phyloP scores from a whole-genome alignment of 73 alveolate species.

The Paraurostyla sp. region DNA sequence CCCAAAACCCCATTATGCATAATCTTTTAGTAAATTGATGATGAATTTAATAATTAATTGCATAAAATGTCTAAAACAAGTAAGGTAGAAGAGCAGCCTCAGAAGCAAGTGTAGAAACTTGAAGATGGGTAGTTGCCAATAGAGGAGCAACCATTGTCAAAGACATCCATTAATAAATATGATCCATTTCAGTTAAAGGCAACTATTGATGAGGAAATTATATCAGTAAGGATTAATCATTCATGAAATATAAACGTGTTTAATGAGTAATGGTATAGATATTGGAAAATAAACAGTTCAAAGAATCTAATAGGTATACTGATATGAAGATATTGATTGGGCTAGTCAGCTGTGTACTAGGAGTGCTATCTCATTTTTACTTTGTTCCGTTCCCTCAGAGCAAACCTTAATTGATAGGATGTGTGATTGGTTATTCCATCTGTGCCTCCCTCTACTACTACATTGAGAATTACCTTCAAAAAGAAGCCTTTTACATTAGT shows the following conservation, averaged over 20 bases:
- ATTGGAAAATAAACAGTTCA: slow-evolving; percentile 28
- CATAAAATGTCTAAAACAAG: too few species aligned
- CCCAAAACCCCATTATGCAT: too few species aligned
- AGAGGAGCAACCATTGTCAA: slow-evolving; percentile 13
- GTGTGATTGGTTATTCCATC: slow-evolving; percentile 40
- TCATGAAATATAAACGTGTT: not conserved
- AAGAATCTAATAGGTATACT: slow-evolving; percentile 2
- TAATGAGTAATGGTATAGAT: not conserved
- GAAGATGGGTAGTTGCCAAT: not conserved
- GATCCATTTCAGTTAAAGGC: slow-evolving; percentile 48
- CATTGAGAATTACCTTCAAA: slow-evolving; percentile 11
- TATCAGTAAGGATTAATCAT: not conserved
- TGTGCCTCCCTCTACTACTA: slow-evolving; percentile 31
- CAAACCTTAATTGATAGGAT: not conserved
- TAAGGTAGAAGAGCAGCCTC: too few species aligned
- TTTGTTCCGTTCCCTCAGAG: slow-evolving; percentile 42
- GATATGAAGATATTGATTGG: slow-evolving; percentile 46
- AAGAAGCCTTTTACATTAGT: slow-evolving; percentile 21
- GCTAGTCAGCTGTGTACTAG: slow-evolving; percentile 6
- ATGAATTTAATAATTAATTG: too few species aligned
- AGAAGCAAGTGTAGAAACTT: too few species aligned
- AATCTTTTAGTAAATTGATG: too few species aligned
- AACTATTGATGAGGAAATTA: slow-evolving; percentile 42
- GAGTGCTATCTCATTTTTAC: slow-evolving; percentile 30
- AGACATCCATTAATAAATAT: slow-evolving; percentile 27